Percentiles rank a stretch among this genome's conserved stretches.
Conservation (phyloP, 2,329 filamentous ascomycete genomes). For the Paramyrothecium sp. region DNA sequence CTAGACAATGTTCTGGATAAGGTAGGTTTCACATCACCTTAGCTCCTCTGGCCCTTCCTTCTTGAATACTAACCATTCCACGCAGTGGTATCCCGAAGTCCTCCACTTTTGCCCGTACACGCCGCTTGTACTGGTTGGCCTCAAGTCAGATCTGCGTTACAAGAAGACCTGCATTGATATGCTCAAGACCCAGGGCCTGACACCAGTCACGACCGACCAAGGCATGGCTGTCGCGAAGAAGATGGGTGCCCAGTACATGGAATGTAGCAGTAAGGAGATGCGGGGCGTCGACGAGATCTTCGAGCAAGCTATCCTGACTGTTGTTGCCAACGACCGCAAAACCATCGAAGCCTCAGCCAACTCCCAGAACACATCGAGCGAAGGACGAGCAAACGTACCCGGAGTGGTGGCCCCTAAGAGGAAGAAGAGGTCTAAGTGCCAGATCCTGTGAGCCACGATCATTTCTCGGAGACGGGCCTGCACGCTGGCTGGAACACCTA, state of each 20-base stretch:
- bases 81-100: conserved; percentile 98
- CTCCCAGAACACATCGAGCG: conserved; percentile 33
- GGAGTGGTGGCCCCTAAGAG: conserved; percentile 58
- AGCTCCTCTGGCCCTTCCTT: not conserved
- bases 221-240: conserved; percentile 83
- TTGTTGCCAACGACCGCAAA: conserved; percentile 76
- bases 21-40: conserved; percentile 47
- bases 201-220: conserved; percentile 89
- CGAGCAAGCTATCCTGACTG: conserved; percentile 83
- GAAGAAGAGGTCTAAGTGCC: conserved; percentile 78
- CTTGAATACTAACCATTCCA: conserved; percentile 19
- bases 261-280: conserved; percentile 99
- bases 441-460: conserved; percentile 60
- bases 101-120: conserved; percentile 98
- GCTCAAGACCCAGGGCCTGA: conserved; percentile 95
- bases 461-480: not conserved
- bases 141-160: conserved; percentile 94
- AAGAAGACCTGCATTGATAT: conserved; percentile 98
- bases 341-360: conserved; percentile 52
- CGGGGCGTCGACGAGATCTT: conserved; percentile 95
- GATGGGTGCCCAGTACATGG: conserved; percentile 95
- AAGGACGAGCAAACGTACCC: conserved; percentile 37
- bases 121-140: conserved; percentile 88
- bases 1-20: conserved; percentile 99
- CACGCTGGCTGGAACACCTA: not conserved